Evolutionary conservation across 2,329 filamentous ascomycete species (phyloP), one percentile per base, ranked within the genome.

Genomic region (Cladophialophora immunda): DNA sequence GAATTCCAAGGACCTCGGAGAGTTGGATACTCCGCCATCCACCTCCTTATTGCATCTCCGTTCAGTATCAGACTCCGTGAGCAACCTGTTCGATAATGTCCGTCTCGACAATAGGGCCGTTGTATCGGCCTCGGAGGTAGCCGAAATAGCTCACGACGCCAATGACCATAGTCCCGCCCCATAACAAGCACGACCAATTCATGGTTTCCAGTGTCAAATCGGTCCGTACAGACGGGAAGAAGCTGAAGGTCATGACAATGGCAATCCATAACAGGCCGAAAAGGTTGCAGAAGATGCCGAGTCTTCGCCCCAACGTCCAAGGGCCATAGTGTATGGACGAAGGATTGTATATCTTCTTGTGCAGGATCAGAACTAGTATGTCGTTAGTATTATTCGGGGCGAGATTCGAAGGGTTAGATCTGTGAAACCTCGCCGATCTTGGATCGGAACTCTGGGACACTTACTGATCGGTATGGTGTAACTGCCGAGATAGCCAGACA

Each of bases 401-500:
- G 8, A 50, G n/a, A 27, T 25, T 13, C 7, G 15, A 25, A 5
- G 1, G 38, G 1, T n/a, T n/a, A 41, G 45, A 13, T 1, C 22
- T 5, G 7, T 27, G 45, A 25, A 13, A 1, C 19, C 6, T 22
- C 19, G 11, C 45, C 45, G 4, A 47, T 47, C 9, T 47, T 47
- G 19, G 41, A 19, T 5, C 8, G 4, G 41, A 1, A 25, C 25
- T 47, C 7, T 19, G 9, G 9, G 11, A 50, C 45, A 50, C 45
- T 50, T 50, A 50, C 45, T 50, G 7, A 83, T 78, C 34, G 80
- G 80, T 58, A 86, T 77, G 61, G 86, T 79, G 71, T 87, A 87
- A 19, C 83, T 84, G 22, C 80, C 80, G 57, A 86, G 81, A 17
- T 86, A 79, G 1, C 82, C 81, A 36, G 79, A 81, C 58, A 85